phyloP scores from a whole-genome alignment of 208 protist genomes.

The Crithidia mellificae region DNA sequence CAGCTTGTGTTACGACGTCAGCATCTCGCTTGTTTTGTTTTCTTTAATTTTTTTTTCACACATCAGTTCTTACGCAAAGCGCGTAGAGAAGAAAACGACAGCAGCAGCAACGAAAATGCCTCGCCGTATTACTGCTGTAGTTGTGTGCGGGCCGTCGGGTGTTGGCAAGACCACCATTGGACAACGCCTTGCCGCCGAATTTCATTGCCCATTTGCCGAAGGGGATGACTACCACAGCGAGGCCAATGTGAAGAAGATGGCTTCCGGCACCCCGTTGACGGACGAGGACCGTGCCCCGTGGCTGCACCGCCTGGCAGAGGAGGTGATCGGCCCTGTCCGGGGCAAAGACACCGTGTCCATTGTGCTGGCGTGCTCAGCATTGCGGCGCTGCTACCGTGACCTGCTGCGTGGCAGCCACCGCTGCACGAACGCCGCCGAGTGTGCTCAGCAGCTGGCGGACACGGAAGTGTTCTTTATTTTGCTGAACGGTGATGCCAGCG shows the following conservation, averaged over 20 bases:
- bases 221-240: constrained; percentile 74
- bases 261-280: constrained; percentile 55
- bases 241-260: constrained; percentile 70
- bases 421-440: constrained; percentile 1
- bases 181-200: constrained; percentile 34
- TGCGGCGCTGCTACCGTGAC: constrained; percentile 63
- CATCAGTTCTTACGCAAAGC: background rate
- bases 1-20: too few relatives aligned
- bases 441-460: background rate
- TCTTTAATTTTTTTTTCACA: background rate
- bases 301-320: constrained; percentile 45
- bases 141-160: constrained; percentile 76
- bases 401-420: constrained; percentile 36
- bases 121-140: constrained; percentile 33
- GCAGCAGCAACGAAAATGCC: too few relatives aligned
- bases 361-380: constrained; percentile 70
- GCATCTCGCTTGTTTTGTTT: too few relatives aligned
- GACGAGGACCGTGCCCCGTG: constrained; percentile 81
- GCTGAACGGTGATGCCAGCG: constrained; percentile 29
- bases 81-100: too few relatives aligned
- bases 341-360: constrained; percentile 25
- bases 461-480: constrained; percentile 59
- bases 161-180: constrained; percentile 82
- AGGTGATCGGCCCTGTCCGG: constrained; percentile 34
- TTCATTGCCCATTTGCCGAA: constrained; percentile 60